A percentile compares a stretch with the other conserved stretches of the same genome.
Conservation (phyloP, 768 basidiomycete genomes). For the Auriscalpium orientale region DNA sequence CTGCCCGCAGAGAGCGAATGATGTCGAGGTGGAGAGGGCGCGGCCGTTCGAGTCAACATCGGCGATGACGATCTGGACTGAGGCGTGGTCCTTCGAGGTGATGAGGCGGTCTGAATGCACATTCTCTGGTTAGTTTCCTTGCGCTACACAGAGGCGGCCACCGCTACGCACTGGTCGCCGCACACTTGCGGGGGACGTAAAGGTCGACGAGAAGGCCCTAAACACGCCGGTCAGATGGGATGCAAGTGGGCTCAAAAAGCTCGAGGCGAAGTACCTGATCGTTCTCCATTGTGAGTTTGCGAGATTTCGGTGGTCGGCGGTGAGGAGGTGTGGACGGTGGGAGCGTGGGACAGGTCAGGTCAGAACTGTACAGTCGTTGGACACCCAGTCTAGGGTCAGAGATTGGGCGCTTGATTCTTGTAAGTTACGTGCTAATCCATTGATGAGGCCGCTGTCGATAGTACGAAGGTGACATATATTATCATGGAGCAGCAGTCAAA, state of each 20-base stretch:
- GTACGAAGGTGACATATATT: too few species aligned
- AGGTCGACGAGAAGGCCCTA: slow-evolving; percentile 99
- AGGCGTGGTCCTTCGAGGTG: slow-evolving; percentile 98
- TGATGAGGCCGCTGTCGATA: too few species aligned
- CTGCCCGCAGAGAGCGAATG: slow-evolving; percentile 91
- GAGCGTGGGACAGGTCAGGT: slow-evolving; percentile 2
- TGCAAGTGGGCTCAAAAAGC: slow-evolving; percentile 3
- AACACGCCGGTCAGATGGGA: neutral
- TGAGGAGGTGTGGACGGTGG: too few species aligned
- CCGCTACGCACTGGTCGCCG: slow-evolving; percentile 79
- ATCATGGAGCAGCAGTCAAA: too few species aligned
- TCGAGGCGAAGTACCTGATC: slow-evolving; percentile 52
- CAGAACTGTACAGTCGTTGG: slow-evolving; percentile 15
- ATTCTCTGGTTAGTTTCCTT: neutral
- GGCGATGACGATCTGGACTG: slow-evolving; percentile 90
- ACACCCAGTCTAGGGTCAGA: too few species aligned
- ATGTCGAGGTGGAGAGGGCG: slow-evolving; percentile 71
- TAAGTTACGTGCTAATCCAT: too few species aligned
- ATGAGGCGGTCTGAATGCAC: slow-evolving; percentile 79
- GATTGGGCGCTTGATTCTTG: too few species aligned
- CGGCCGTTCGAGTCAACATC: slow-evolving; percentile 90
- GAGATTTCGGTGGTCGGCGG: neutral
- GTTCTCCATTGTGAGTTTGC: slow-evolving; percentile 70
- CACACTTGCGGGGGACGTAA: slow-evolving; percentile 99
- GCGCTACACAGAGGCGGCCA: neutral